A percentile compares a stretch with the other conserved stretches of the same genome.
Evolutionary conservation across 2,329 filamentous ascomycete species (phyloP).

Genomic region (Fusarium hainanense): DNA sequence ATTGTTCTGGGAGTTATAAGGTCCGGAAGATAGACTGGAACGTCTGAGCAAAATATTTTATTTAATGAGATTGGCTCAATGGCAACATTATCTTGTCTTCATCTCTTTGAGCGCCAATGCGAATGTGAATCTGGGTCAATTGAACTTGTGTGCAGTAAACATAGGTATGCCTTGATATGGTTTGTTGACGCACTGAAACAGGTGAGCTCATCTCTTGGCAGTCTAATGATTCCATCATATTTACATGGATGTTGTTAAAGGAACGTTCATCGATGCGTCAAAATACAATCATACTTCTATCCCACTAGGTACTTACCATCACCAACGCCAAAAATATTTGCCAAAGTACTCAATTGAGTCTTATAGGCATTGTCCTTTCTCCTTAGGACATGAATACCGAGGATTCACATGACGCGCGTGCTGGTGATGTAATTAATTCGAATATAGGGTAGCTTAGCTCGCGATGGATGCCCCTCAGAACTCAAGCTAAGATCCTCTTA

Average conservation of each 20-base stretch:
- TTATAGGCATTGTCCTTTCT: not conserved
- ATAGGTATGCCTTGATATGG: not conserved
- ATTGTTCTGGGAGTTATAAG: constrained; percentile 19
- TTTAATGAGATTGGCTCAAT: constrained; percentile 25
- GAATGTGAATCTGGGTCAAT: not conserved
- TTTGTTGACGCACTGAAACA: not conserved
- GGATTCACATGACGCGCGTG: not conserved
- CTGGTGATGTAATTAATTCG: not conserved
- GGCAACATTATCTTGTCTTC: not conserved
- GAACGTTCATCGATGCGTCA: not conserved
- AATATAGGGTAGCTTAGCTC: constrained; percentile 28
- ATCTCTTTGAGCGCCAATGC: not conserved
- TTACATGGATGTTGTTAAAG: not conserved
- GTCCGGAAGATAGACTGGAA: constrained; percentile 17
- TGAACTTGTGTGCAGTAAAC: too few relatives aligned
- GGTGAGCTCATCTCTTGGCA: not conserved
- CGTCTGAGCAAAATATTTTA: constrained; percentile 17
- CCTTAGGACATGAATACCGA: not conserved
- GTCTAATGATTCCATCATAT: not conserved
- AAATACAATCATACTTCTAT: not conserved
- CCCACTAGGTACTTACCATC: not conserved
- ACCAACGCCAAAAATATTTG: not conserved
- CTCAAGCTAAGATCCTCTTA: constrained; percentile 27
- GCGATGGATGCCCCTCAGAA: not conserved
- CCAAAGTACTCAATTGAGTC: not conserved